Evolutionary conservation across 129 eudicot genomes (phyloP).

Genomic region (Sambucus nigra): DNA sequence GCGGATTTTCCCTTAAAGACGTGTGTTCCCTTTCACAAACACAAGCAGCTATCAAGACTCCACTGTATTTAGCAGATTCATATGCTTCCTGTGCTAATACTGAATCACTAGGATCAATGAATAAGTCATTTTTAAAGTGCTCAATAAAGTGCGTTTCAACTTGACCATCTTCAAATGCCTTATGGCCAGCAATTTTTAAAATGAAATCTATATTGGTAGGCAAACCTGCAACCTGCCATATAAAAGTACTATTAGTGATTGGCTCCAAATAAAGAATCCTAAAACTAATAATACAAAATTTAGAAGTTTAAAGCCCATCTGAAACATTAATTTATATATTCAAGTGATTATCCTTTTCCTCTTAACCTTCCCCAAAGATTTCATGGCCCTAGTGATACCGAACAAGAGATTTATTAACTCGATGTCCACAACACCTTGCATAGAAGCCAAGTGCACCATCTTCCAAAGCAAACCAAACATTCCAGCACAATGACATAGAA

Average conservation of each 20-base stretch:
- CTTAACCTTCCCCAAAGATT: too few species aligned
- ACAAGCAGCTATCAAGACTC: conserved; percentile 83
- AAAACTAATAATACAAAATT: not conserved
- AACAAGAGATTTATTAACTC: not conserved
- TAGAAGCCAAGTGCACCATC: conserved; percentile 12
- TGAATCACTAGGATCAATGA: conserved; percentile 41
- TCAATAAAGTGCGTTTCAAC: conserved; percentile 98
- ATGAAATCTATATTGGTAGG: conserved; percentile 93
- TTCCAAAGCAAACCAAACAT: conserved; percentile 6
- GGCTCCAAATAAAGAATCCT: conserved; percentile 4
- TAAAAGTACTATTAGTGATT: not conserved
- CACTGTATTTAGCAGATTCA: conserved; percentile 50
- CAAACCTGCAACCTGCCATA: conserved; percentile 84
- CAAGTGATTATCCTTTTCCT: too few species aligned
- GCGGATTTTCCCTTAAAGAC: conserved; percentile 34
- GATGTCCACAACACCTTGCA: not conserved
- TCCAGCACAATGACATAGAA: not conserved
- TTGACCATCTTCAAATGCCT: conserved; percentile 67
- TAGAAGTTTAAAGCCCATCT: not conserved
- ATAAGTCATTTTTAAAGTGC: conserved; percentile 61
- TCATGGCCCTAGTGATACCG: not conserved
- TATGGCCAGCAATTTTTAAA: conserved; percentile 66
- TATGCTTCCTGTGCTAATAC: conserved; percentile 31
- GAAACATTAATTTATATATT: too few species aligned
- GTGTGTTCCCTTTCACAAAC: conserved; percentile 55